These are phyloP conservation scores for Dimocarpus longan DNA, from an alignment of 345 rosid genomes.

Conservation along the genomic window DNA sequence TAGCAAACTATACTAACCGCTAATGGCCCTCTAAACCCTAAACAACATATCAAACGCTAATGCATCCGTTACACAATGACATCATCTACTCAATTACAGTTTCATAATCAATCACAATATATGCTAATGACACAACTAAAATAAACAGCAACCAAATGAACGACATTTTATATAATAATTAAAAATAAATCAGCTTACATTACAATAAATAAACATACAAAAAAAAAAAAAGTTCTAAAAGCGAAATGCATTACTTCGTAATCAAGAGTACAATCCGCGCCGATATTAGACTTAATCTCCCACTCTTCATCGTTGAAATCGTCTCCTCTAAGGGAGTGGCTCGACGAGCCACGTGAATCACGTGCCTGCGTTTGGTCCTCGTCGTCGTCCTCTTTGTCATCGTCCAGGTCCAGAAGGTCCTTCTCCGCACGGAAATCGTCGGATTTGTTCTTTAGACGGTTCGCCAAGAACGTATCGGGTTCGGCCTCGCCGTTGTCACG, in stretches of 20 bases:
- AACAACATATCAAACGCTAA: no score
- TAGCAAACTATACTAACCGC: no score
- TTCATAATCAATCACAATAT: not conserved
- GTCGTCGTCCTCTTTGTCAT: conserved; percentile 28
- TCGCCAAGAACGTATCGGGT: conserved; percentile 16
- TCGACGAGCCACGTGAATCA: conserved; percentile 11
- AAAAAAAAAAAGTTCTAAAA: not conserved
- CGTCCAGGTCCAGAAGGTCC: conserved; percentile 40
- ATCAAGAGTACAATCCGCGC: conserved; percentile 72
- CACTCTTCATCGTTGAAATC: conserved; percentile 70
- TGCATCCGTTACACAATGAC: not conserved
- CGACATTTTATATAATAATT: no score
- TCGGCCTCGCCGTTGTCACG: conserved; percentile 32
- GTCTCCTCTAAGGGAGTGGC: conserved; percentile 35
- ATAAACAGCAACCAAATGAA: no score
- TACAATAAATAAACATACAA: not conserved
- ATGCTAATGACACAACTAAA: not conserved
- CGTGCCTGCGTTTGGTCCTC: not conserved
- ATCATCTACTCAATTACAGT: not conserved
- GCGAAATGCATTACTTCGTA: conserved; percentile 47
- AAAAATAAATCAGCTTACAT: no score
- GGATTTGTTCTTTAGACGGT: conserved; percentile 5
- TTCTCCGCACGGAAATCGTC: conserved; percentile 16
- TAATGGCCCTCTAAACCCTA: no score
- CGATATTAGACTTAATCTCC: conserved; percentile 71